phyloP scores from a whole-genome alignment of 768 basidiomycete genomes.

The Auriculariales sp. region DNA sequence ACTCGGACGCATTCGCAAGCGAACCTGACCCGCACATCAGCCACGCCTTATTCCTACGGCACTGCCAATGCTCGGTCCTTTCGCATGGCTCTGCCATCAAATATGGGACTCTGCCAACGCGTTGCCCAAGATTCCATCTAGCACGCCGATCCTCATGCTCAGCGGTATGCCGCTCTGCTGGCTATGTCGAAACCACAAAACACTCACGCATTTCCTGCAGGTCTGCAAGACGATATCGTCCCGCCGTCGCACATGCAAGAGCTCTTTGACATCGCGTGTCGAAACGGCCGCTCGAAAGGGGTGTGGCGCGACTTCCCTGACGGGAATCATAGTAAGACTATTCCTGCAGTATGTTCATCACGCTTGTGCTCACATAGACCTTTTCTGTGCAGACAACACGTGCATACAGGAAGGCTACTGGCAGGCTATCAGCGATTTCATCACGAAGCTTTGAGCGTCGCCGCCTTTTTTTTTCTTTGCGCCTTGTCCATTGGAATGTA shows the following conservation, averaged over 20 bases:
- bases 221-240: slow-evolving; percentile 48
- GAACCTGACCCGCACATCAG: slow-evolving; percentile 4
- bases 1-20: not conserved
- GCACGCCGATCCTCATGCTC: slow-evolving; percentile 60
- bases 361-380: not conserved
- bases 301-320: slow-evolving; percentile 18
- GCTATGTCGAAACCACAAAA: too few relatives aligned
- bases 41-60: slow-evolving; percentile 69
- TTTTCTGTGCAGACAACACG: slow-evolving; percentile 10
- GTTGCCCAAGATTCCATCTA: slow-evolving; percentile 21
- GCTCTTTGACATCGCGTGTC: slow-evolving; percentile 45
- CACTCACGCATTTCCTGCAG: not conserved
- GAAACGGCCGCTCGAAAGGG: slow-evolving; percentile 9
- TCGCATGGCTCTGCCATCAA: slow-evolving; percentile 73
- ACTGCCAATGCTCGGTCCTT: slow-evolving; percentile 55
- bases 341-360: not conserved
- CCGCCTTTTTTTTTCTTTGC: too few relatives aligned
- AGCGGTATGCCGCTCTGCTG: slow-evolving; percentile 42
- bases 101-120: slow-evolving; percentile 73
- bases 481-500: too few relatives aligned
- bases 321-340: slow-evolving; percentile 18
- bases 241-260: slow-evolving; percentile 63
- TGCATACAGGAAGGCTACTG: slow-evolving; percentile 7
- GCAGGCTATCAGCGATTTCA: slow-evolving; percentile 2
- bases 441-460: slow-evolving; percentile 2